Conservation (phyloP, 768 basidiomycete species). For the Termitomyces sp. region DNA sequence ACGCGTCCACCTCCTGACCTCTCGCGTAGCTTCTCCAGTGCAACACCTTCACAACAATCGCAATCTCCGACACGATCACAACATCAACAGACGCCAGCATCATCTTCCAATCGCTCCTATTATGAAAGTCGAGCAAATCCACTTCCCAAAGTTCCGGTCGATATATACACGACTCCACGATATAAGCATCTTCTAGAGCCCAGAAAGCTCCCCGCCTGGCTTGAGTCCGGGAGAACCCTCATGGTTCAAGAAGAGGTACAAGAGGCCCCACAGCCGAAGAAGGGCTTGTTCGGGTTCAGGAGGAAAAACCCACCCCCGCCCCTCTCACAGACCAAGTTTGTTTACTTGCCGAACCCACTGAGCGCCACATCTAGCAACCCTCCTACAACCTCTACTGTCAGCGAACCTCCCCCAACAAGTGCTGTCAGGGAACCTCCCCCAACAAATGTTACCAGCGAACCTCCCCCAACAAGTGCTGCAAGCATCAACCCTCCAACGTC, state of each 20-base stretch:
- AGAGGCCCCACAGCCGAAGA: background rate
- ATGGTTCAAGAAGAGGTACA: constrained; percentile 20
- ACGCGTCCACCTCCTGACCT: background rate
- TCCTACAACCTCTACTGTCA: background rate
- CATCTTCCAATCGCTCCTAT: background rate
- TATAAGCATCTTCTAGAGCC: constrained; percentile 52
- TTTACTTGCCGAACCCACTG: constrained; percentile 16
- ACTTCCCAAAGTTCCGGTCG: constrained; percentile 55
- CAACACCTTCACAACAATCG: background rate
- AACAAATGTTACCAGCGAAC: constrained; percentile 3
- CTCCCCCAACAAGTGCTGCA: background rate
- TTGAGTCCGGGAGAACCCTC: constrained; percentile 18
- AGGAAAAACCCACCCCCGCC: constrained; percentile 13
- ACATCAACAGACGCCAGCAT: background rate
- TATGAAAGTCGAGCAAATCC: constrained; percentile 35
- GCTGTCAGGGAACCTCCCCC: too few species aligned
- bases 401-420: too few species aligned
- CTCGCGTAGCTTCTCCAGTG: background rate
- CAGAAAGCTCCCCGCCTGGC: constrained; percentile 37
- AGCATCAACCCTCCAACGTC: background rate
- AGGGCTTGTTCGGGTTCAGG: constrained; percentile 43
- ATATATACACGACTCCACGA: constrained; percentile 53
- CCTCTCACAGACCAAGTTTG: constrained; percentile 15
- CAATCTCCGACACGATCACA: background rate
- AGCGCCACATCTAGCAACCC: constrained; percentile 4